Evolutionary conservation across 805 yeast genomes (phyloP).

Genomic region (Priceomyces fermenticarens): DNA sequence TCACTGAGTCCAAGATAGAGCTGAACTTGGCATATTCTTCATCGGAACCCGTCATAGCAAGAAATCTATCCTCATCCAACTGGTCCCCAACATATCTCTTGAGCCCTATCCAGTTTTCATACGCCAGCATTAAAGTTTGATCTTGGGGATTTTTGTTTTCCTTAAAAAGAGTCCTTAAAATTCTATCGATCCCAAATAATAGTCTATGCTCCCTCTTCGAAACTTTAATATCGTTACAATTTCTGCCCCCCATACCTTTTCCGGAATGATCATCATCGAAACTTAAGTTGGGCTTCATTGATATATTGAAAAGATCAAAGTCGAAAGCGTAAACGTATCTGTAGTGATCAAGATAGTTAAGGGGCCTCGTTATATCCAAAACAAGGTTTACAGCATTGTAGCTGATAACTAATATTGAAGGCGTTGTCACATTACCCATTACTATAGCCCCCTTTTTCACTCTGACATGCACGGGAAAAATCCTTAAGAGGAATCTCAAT

Average conservation of each 20-base stretch:
- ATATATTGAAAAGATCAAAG: slow-evolving; percentile 52
- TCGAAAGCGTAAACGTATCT: slow-evolving; percentile 44
- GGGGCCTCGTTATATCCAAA: slow-evolving; percentile 52
- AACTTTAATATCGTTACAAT: not conserved
- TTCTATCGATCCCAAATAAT: slow-evolving; percentile 12
- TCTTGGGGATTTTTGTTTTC: slow-evolving; percentile 5
- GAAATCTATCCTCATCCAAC: slow-evolving; percentile 19
- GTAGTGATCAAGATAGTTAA: slow-evolving; percentile 52
- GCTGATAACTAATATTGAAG: slow-evolving; percentile 65
- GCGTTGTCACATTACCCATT: slow-evolving; percentile 76
- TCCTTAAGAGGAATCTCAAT: slow-evolving; percentile 19
- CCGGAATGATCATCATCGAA: slow-evolving; percentile 29
- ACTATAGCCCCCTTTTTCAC: slow-evolving; percentile 70
- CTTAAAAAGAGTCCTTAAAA: slow-evolving; percentile 13
- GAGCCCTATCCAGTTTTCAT: slow-evolving; percentile 70
- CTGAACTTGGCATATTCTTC: slow-evolving; percentile 84
- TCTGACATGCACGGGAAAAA: slow-evolving; percentile 62
- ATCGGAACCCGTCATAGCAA: slow-evolving; percentile 34
- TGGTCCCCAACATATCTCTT: slow-evolving; percentile 56
- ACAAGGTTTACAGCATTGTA: slow-evolving; percentile 53
- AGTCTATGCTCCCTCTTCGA: slow-evolving; percentile 6
- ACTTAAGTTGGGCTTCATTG: slow-evolving; percentile 70
- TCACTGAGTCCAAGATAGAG: slow-evolving; percentile 59
- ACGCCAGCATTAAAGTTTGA: not conserved
- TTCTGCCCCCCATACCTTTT: not conserved